phyloP scores from a whole-genome alignment of 129 eudicot species.

The Centaurea solstitialis region DNA sequence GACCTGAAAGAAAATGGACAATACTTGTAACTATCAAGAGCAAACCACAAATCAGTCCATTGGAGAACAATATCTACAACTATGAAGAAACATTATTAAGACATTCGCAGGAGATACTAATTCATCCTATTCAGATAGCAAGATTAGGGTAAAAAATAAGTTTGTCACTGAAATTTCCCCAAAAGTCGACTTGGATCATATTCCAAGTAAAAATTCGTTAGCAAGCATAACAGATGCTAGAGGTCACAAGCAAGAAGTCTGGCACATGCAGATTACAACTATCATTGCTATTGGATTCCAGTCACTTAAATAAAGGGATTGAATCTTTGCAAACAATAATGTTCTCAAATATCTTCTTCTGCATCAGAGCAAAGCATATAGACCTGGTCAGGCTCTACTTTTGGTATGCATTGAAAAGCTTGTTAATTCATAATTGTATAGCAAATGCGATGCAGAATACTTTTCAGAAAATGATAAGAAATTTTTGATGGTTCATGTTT shows the following conservation, averaged over 20 bases:
- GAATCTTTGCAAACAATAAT: background rate
- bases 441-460: background rate
- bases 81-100: background rate
- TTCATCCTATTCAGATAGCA: background rate
- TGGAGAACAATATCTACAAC: constrained; percentile 7
- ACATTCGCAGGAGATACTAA: background rate
- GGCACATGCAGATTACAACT: background rate
- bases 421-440: background rate
- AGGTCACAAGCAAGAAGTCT: background rate
- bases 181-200: background rate
- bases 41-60: background rate
- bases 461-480: background rate
- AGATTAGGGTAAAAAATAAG: background rate
- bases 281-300: background rate
- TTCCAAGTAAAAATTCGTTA: background rate
- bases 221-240: background rate
- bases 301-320: background rate
- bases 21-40: constrained; percentile 11
- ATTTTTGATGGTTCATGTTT: background rate
- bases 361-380: background rate
- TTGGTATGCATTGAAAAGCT: background rate
- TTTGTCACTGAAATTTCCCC: background rate
- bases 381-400: background rate
- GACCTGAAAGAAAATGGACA: constrained; percentile 40
- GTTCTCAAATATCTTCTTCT: background rate